Evolutionary conservation across 2,329 filamentous ascomycete species (phyloP), one percentile per base, ranked within the genome.

Genomic region (Botrytis byssoidea): DNA sequence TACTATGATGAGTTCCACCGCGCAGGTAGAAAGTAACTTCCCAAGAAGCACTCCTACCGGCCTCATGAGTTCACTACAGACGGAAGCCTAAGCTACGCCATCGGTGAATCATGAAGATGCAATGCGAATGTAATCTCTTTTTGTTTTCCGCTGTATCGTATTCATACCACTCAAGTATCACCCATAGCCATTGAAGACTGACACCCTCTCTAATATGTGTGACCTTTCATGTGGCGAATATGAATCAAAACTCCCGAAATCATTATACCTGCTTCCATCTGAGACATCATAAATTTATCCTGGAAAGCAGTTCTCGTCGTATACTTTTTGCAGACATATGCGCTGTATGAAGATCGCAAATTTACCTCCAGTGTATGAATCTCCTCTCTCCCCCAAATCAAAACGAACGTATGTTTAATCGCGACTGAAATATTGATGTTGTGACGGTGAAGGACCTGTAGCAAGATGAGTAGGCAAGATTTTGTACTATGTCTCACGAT

Each of bases 1-100:
- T 44, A 9, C 48, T 44, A 10, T 42, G 16, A 42, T 32, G 37
- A 69, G 18, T 42, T 32, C 35, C 55, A 69, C 66, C 16, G 25
- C 16, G 37, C 48, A 42, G 32, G 25, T 20, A 57, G n/a, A 57
- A 29, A 57, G 10, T n/a, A 16, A 69, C 48, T 29, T 42, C 12
- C 10, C 16, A 42, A 57, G 40, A 42, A 57, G 66, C 10, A 69
- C n/a, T 40, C 25, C 66, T 29, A 48, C 48, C 5, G 57, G 18
- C 66, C 37, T 20, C 18, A 69, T 69, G 48, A 42, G 22, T 57
- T 57, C n/a, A 69, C n/a, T 44, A 69, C 66, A 44, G 66, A 32
- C 37, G 66, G 42, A 57, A 69, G 48, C 35, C 48, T 25, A 44
- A 42, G 22, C 66, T 32, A 69, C 18, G 37, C 37, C n/a, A 32